Evolutionary conservation across 257 asterid species (phyloP).

Genomic region (Solanum rostratum): DNA sequence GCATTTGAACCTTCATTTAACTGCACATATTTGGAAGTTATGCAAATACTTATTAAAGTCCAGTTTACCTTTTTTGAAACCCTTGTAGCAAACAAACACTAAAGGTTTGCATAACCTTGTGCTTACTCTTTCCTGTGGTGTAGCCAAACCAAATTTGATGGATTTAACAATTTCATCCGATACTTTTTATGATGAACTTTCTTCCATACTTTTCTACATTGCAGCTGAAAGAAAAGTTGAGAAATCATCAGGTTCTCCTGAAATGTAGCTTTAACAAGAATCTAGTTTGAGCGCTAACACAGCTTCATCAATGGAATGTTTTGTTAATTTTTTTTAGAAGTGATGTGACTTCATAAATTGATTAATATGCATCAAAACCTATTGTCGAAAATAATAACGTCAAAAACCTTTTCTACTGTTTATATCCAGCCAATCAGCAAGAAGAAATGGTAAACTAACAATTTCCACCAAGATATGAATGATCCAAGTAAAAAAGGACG

Average conservation of each 20-base stretch:
- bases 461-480: not conserved
- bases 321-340: not conserved
- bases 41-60: no score
- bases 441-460: not conserved
- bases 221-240: not conserved
- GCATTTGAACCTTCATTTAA: no score
- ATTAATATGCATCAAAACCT: not conserved
- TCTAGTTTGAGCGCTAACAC: not conserved
- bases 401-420: not conserved
- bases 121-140: slow-evolving; percentile 78
- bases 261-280: not conserved
- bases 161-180: slow-evolving; percentile 47
- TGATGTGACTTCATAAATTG: not conserved
- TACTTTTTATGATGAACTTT: slow-evolving; percentile 17
- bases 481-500: not conserved
- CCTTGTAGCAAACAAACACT: not conserved
- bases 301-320: not conserved
- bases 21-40: no score
- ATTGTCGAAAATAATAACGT: not conserved
- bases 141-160: slow-evolving; percentile 66
- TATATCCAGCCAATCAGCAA: not conserved
- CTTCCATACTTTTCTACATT: slow-evolving; percentile 45
- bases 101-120: not conserved
- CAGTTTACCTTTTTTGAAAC: not conserved
- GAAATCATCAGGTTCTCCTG: not conserved